Evolutionary conservation across 176 grass and related monocot species (phyloP).

Genomic region (Leersia perrieri): DNA sequence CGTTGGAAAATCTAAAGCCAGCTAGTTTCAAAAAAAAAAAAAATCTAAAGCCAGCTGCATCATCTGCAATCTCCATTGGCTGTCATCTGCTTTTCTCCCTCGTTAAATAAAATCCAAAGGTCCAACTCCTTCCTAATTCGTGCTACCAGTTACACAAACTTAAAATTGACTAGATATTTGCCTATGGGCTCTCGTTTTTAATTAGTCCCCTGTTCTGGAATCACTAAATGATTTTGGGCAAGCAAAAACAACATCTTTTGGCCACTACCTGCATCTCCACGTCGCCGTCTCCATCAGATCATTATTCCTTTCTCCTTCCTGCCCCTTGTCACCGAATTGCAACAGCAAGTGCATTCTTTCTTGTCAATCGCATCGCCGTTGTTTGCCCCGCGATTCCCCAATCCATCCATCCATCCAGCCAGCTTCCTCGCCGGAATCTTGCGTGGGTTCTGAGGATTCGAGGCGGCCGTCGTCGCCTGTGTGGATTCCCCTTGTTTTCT

Average conservation of each 20-base stretch:
- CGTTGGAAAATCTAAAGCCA: background rate
- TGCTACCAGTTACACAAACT: background rate
- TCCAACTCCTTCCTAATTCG: background rate
- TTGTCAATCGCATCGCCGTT: conserved; percentile 32
- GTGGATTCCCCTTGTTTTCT: conserved; percentile 4
- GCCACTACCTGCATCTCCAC: conserved; percentile 38
- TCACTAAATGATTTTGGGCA: conserved; percentile 18
- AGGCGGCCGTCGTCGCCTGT: conserved; percentile 11
- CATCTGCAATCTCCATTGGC: background rate
- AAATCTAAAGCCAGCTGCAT: background rate
- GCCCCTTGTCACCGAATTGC: conserved; percentile 26
- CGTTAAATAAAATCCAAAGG: background rate
- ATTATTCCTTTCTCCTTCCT: conserved; percentile 41
- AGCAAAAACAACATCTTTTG: conserved; percentile 29
- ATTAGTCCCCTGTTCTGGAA: background rate
- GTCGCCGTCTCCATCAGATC: conserved; percentile 46
- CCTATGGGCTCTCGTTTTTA: background rate
- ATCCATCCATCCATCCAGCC: conserved; percentile 7
- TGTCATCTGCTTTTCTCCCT: background rate
- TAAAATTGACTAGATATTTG: background rate
- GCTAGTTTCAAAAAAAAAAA: too few relatives aligned
- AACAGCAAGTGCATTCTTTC: conserved; percentile 26
- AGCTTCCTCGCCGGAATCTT: conserved; percentile 32
- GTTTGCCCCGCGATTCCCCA: conserved; percentile 21
- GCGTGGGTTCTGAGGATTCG: conserved; percentile 29